Base-by-base conservation (phyloP, 2,329 filamentous ascomycete genomes). In the Claviceps purpurea region DNA sequence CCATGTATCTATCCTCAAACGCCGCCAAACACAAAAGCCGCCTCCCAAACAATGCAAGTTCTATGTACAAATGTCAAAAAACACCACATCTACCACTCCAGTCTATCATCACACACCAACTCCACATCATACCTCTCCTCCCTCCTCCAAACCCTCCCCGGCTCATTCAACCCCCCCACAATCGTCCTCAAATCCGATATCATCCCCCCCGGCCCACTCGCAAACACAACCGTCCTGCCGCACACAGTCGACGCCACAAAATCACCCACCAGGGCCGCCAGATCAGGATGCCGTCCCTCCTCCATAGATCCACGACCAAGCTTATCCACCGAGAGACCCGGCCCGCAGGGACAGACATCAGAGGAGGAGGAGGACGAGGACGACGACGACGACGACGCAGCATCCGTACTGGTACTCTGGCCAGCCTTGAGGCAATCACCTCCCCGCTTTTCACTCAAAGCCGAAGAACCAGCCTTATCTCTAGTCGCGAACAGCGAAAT, bases 401-500 rank as follows among this genome's bases (percentile, higher is more conserved):
- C 30, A 34, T 11, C 30, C 3, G 30, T 47, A 38, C 57, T 53
- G 1, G 45, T 49, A 5, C 53, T 57, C 4, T 62, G 56, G 24
- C 63, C 37, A 4, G 39, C 22, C 40, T 46, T 52, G 30, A 14
- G 54, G 37, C 7, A 20, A 1, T 49, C 30, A 1, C 58, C 56
- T 2, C 56, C 56, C 2, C 52, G 52, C 5, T 60, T 58, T 5
- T 60, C 58, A n/a, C 56, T 49, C 39, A 37, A 47, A 4, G 3
- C 40, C 6, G n/a, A 18, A 42, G 30, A 49, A 6, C 50, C 55
- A 37, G 52, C 56, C 14, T 50, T 52, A 44, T 81, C 77, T 44
- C 79, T 69, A 1, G 81, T 85, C 16, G 84, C 73, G 56, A 75
- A 85, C 16, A 84, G 70, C 16, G 72, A 72, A 43, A 85, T 69